phyloP scores from a whole-genome alignment of 495 filamentous ascomycete species.

The Amorphotheca resinae region DNA sequence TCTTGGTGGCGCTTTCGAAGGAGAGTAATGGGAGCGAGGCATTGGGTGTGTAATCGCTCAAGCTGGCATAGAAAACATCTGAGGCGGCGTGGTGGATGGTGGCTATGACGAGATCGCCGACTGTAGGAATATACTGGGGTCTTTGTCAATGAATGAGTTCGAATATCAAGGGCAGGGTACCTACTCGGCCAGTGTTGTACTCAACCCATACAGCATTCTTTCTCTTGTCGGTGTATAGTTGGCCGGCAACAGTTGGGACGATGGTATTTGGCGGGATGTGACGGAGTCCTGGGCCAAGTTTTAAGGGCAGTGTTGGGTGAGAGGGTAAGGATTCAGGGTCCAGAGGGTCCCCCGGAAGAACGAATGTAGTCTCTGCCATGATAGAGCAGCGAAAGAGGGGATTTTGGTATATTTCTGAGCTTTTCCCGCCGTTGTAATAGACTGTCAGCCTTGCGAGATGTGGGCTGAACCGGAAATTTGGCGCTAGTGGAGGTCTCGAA shows the following conservation, averaged over 20 bases:
- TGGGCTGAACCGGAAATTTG: background rate
- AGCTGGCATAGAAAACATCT: constrained; percentile 58
- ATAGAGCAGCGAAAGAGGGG: background rate
- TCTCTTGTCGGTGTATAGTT: constrained; percentile 58
- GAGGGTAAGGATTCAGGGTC: constrained; percentile 49
- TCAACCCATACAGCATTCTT: constrained; percentile 77
- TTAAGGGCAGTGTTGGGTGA: constrained; percentile 54
- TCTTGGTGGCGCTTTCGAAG: constrained; percentile 85
- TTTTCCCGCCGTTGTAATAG: background rate
- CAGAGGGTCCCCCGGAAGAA: constrained; percentile 70
- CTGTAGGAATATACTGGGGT: constrained; percentile 60
- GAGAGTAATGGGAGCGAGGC: constrained; percentile 74
- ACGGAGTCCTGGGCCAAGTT: constrained; percentile 73
- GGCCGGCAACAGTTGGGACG: constrained; percentile 64
- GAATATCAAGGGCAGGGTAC: constrained; percentile 1
- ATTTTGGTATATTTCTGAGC: background rate
- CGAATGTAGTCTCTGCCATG: constrained; percentile 43
- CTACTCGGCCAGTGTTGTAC: constrained; percentile 50
- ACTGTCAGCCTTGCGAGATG: constrained; percentile 18
- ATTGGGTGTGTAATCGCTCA: constrained; percentile 52
- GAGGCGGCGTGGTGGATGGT: constrained; percentile 60
- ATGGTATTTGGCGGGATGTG: constrained; percentile 60
- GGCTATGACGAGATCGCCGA: constrained; percentile 74
- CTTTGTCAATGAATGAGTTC: no score
- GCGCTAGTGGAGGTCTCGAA: constrained; percentile 20